These are phyloP conservation scores for Thamnidium elegans DNA, from an alignment of 192 early-diverging fungal genomes.

Conservation along the genomic window DNA sequence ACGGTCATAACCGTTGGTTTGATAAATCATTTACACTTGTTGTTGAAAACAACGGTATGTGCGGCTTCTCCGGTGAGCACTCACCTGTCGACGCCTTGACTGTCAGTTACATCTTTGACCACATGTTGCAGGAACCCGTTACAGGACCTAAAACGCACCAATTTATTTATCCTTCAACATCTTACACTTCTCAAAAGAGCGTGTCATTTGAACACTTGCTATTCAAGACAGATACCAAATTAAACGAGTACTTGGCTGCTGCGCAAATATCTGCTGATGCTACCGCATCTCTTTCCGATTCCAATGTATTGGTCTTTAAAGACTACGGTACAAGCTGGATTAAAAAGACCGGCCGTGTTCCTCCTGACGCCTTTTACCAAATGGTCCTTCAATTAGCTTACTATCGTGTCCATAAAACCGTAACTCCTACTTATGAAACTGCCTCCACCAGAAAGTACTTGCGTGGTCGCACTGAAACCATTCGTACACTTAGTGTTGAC, in stretches of 20 bases:
- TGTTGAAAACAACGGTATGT: conserved; percentile 73
- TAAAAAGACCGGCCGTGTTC: conserved; percentile 63
- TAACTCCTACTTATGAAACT: conserved; percentile 82
- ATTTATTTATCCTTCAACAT: neutral
- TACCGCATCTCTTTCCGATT: conserved; percentile 59
- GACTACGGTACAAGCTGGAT: conserved; percentile 75
- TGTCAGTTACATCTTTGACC: conserved; percentile 24
- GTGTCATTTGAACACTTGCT: neutral
- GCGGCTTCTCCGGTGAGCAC: conserved; percentile 59
- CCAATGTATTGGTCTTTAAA: conserved; percentile 59
- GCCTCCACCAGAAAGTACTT: conserved; percentile 75
- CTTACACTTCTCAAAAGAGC: neutral
- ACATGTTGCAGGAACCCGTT: conserved; percentile 21
- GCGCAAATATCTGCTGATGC: conserved; percentile 54
- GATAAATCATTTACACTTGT: conserved; percentile 75
- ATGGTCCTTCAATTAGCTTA: conserved; percentile 85
- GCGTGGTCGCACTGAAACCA: conserved; percentile 87
- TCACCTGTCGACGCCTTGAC: conserved; percentile 28
- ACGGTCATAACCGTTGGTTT: conserved; percentile 88
- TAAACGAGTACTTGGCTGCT: conserved; percentile 13
- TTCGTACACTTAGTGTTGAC: conserved; percentile 71
- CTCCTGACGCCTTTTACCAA: conserved; percentile 85
- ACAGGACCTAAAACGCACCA: neutral
- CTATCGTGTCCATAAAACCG: conserved; percentile 63
- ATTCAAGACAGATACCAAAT: neutral